These are phyloP conservation scores for Xylaria castorea DNA, from an alignment of 495 filamentous ascomycete genomes.

Conservation along the genomic window DNA sequence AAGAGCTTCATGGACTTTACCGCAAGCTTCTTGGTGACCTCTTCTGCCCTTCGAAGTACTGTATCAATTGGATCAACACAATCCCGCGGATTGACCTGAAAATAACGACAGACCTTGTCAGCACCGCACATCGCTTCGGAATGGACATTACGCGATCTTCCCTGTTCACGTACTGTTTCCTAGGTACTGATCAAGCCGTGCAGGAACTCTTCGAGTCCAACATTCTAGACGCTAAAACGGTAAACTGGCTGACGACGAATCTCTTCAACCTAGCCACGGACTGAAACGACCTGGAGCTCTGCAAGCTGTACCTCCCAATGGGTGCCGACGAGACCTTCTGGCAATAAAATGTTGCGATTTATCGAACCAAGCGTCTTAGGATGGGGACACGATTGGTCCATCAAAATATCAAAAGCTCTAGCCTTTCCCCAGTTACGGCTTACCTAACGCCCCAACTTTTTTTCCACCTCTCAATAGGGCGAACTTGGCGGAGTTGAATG, in stretches of 20 bases:
- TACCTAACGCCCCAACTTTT: no score
- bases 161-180: background rate
- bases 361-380: background rate
- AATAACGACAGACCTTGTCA: background rate
- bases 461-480: no score
- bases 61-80: background rate
- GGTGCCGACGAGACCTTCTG: background rate
- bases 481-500: no score
- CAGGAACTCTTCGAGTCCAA: background rate
- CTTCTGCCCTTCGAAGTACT: background rate
- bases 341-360: background rate
- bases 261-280: constrained; percentile 5
- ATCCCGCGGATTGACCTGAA: background rate
- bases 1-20: background rate
- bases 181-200: background rate
- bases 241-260: background rate
- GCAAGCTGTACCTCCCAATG: background rate
- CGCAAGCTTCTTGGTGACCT: constrained; percentile 3
- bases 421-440: no score
- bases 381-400: background rate
- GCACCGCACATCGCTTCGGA: background rate
- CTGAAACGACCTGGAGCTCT: background rate
- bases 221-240: background rate
- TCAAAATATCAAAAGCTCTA: no score
- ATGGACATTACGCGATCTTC: background rate